These are phyloP conservation scores for Phyllosticta paracitricarpa DNA, from an alignment of 2,329 filamentous ascomycete genomes.

Conservation along the genomic window DNA sequence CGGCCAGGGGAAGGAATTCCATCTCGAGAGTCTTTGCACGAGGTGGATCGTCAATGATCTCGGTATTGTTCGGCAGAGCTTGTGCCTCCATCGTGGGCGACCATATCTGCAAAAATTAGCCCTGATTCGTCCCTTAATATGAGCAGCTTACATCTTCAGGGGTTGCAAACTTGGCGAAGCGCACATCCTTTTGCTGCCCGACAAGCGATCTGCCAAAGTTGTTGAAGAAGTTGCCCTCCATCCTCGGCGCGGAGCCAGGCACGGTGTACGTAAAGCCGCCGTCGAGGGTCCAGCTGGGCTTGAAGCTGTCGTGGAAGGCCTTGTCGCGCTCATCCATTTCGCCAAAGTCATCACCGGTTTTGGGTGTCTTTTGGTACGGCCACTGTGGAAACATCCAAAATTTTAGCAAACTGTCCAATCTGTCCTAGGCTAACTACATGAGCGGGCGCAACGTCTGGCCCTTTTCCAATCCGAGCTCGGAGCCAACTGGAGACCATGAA, in stretches of 20 bases:
- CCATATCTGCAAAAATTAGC: slow-evolving; percentile 5
- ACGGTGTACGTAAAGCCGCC: slow-evolving; percentile 61
- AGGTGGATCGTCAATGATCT: slow-evolving; percentile 6
- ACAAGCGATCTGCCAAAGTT: slow-evolving; percentile 49
- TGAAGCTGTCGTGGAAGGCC: slow-evolving; percentile 62
- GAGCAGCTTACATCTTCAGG: slow-evolving; percentile 28
- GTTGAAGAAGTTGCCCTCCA: slow-evolving; percentile 42
- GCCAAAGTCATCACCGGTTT: slow-evolving; percentile 54
- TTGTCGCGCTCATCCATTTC: slow-evolving; percentile 55
- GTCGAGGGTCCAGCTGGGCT: slow-evolving; percentile 68
- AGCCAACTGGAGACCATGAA: slow-evolving; percentile 5
- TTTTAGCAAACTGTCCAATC: slow-evolving; percentile 30
- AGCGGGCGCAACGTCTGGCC: slow-evolving; percentile 16
- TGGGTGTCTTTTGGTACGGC: slow-evolving; percentile 73
- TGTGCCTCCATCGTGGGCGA: slow-evolving; percentile 2
- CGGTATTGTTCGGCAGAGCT: neutral
- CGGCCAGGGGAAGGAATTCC: slow-evolving; percentile 42
- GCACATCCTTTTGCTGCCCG: slow-evolving; percentile 54
- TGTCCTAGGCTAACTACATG: slow-evolving; percentile 38
- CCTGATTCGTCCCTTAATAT: slow-evolving; percentile 4
- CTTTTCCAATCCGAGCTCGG: slow-evolving; percentile 1
- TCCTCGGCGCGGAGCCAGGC: slow-evolving; percentile 29
- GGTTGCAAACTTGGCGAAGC: slow-evolving; percentile 53
- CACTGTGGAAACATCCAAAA: slow-evolving; percentile 49
- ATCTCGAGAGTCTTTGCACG: slow-evolving; percentile 15